A percentile compares a stretch with the other conserved stretches of the same genome.
Evolutionary conservation across 139 green algal genomes (phyloP).

Genomic region (Zygnema circumcarinatum): DNA sequence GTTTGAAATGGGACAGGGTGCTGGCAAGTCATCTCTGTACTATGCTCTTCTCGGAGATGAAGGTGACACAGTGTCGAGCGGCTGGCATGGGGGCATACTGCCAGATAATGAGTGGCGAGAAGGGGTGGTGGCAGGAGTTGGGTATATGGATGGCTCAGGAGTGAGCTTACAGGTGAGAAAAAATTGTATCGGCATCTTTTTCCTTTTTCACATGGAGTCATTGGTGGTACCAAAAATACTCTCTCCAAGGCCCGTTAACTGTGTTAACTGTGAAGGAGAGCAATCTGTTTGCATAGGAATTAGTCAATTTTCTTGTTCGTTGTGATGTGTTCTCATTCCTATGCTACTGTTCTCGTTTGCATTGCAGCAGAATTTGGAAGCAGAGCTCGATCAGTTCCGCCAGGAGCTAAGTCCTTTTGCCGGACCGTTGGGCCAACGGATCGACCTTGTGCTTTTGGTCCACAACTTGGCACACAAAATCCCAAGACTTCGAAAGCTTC

Average conservation of each 20-base stretch:
- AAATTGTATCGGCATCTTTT: too few relatives aligned
- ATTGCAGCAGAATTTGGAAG: neutral
- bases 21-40: constrained; percentile 50
- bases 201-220: too few relatives aligned
- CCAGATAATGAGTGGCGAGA: constrained; percentile 46
- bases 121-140: constrained; percentile 28
- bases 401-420: neutral
- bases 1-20: too few relatives aligned
- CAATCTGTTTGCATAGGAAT: too few relatives aligned
- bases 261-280: too few relatives aligned
- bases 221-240: too few relatives aligned
- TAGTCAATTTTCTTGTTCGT: too few relatives aligned
- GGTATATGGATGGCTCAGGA: constrained; percentile 41
- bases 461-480: constrained; percentile 54
- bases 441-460: constrained; percentile 47
- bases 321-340: too few relatives aligned
- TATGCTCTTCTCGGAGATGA: constrained; percentile 43
- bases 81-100: constrained; percentile 5
- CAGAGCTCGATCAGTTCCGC: neutral
- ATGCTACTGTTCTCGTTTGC: too few relatives aligned
- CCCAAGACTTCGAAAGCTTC: neutral
- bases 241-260: too few relatives aligned
- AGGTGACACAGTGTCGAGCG: neutral
- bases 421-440: neutral
- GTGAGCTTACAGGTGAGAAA: constrained; percentile 51